These are phyloP conservation scores for Irpex sp. DNA, from an alignment of 1,284 basidiomycete genomes.

Conservation along the genomic window DNA sequence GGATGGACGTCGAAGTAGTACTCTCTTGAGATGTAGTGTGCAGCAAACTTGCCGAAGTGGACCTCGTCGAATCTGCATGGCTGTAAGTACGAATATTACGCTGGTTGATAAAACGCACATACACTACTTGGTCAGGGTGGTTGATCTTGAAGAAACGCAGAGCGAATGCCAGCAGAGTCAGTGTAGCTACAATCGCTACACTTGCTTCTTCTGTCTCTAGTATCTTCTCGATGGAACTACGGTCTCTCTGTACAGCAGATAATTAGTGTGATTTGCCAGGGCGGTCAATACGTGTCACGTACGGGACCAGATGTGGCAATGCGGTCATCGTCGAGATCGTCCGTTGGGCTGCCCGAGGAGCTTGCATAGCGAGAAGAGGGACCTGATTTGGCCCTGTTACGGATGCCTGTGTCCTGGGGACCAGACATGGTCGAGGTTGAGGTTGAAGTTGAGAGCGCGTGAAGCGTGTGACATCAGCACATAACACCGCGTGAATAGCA, in stretches of 20 bases:
- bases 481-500: not conserved
- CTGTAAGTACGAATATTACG: not conserved
- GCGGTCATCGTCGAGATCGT: constrained; percentile 24
- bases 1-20: constrained; percentile 99
- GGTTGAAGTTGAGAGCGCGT: constrained; percentile 1
- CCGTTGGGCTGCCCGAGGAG: constrained; percentile 1
- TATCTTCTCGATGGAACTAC: constrained; percentile 55
- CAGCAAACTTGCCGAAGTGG: constrained; percentile 94
- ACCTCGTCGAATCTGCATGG: constrained; percentile 87
- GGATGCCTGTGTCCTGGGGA: constrained; percentile 15
- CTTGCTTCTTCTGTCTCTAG: constrained; percentile 62
- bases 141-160: constrained; percentile 93
- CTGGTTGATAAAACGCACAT: constrained; percentile 31
- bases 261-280: not conserved
- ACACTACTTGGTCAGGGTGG: constrained; percentile 94
- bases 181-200: constrained; percentile 48
- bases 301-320: constrained; percentile 21
- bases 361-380: constrained; percentile 2
- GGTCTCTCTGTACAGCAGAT: constrained; percentile 17
- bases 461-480: constrained; percentile 1
- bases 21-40: constrained; percentile 85
- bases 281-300: constrained; percentile 28
- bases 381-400: constrained; percentile 10
- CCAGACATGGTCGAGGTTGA: constrained; percentile 13
- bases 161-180: constrained; percentile 76